Evolutionary conservation across 2,329 filamentous ascomycete genomes (phyloP).

Genomic region (Aspergillus felis): DNA sequence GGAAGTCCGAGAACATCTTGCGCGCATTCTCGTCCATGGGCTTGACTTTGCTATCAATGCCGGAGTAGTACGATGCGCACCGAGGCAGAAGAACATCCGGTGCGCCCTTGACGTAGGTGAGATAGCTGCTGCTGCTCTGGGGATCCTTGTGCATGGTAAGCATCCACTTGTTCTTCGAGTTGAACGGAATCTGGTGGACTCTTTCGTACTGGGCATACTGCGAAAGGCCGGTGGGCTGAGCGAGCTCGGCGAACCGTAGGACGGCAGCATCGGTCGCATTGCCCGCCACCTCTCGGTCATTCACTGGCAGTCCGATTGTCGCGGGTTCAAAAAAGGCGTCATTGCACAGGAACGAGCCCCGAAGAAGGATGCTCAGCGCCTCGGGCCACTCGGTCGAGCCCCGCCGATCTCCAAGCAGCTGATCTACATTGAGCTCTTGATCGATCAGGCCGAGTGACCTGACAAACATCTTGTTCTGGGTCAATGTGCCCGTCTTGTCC

Average conservation of each 20-base stretch:
- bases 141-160: conserved; percentile 50
- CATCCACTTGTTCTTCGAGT: conserved; percentile 83
- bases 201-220: conserved; percentile 58
- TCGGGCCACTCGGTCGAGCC: conserved; percentile 21
- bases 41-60: conserved; percentile 52
- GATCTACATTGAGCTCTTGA: conserved; percentile 17
- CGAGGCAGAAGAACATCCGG: conserved; percentile 68
- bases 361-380: conserved; percentile 56
- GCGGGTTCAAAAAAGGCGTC: conserved; percentile 69
- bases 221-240: conserved; percentile 57
- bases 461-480: conserved; percentile 68
- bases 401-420: conserved; percentile 12
- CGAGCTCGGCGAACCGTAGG: conserved; percentile 64
- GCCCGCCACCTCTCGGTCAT: conserved; percentile 64
- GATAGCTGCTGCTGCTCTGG: conserved; percentile 28
- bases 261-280: conserved; percentile 76
- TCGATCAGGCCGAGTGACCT: conserved; percentile 26
- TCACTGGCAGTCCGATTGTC: conserved; percentile 56
- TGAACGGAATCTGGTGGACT: conserved; percentile 69
- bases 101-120: conserved; percentile 65
- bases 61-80: conserved; percentile 57
- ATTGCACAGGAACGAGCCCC: conserved; percentile 67
- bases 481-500: conserved; percentile 65
- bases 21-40: conserved; percentile 49
- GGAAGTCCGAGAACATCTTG: conserved; percentile 54